Conservation (phyloP, 495 filamentous ascomycete species). For the Astrothelium subdiscretum region DNA sequence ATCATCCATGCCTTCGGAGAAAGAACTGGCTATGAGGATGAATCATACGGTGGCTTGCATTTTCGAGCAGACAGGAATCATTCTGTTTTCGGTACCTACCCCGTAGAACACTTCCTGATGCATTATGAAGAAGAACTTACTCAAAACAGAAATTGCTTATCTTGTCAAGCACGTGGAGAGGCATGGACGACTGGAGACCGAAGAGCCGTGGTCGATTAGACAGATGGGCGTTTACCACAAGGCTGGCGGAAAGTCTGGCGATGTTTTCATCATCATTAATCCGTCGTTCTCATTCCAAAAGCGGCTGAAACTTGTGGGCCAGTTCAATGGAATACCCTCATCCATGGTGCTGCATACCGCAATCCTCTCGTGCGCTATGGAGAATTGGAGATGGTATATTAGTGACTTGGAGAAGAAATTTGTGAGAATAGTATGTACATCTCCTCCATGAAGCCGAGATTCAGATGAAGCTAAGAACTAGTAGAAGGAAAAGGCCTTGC, state of each 20-base stretch:
- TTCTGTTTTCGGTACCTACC: too few species aligned
- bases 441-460: neutral
- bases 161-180: neutral
- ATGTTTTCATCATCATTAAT: neutral
- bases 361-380: neutral
- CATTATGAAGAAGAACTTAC: neutral
- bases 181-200: neutral
- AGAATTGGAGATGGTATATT: conserved; percentile 1
- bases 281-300: neutral
- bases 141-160: neutral
- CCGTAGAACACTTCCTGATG: neutral
- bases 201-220: neutral
- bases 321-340: neutral
- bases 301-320: neutral
- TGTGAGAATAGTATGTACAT: neutral
- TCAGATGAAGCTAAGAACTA: neutral
- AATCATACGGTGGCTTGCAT: neutral
- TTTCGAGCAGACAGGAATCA: neutral
- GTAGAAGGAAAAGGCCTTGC: neutral
- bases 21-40: neutral
- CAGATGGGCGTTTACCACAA: neutral
- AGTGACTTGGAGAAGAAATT: neutral
- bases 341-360: neutral
- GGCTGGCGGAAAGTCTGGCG: neutral
- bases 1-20: neutral